A percentile compares a stretch with the other conserved stretches of the same genome.
Conservation (phyloP, 179 eudicot genomes). For the Silene noctiflora region DNA sequence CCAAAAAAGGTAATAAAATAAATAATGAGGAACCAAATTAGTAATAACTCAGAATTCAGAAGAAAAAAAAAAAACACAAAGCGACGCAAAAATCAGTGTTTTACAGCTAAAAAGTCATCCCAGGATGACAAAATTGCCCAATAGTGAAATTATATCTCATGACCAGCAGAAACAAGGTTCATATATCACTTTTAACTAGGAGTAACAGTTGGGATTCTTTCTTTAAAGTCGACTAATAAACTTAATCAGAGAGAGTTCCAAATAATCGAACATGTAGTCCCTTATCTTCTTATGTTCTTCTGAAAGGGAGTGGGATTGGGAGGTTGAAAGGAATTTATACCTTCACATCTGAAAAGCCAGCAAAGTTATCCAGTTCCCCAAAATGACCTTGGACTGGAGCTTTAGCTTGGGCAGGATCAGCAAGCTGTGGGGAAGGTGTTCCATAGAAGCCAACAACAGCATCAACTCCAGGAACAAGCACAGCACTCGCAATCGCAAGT, state of each 20-base stretch:
- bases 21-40: neutral
- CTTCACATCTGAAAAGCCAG: constrained; percentile 83
- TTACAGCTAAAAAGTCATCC: neutral
- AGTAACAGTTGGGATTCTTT: neutral
- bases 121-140: neutral
- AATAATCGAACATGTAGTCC: neutral
- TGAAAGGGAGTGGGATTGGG: neutral
- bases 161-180: neutral
- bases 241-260: neutral
- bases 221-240: neutral
- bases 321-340: constrained; percentile 30
- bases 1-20: neutral
- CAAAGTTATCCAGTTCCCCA: constrained; percentile 70
- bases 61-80: neutral
- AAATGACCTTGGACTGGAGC: constrained; percentile 88
- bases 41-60: neutral
- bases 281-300: neutral
- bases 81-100: neutral
- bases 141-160: neutral
- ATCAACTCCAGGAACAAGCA: constrained; percentile 72
- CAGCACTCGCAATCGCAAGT: constrained; percentile 78
- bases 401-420: constrained; percentile 74
- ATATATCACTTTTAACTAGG: neutral
- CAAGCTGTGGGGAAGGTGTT: constrained; percentile 71
- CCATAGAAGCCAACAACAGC: constrained; percentile 88